Conservation (phyloP, 2,329 filamentous ascomycete genomes). For the Fusarium tupiense region DNA sequence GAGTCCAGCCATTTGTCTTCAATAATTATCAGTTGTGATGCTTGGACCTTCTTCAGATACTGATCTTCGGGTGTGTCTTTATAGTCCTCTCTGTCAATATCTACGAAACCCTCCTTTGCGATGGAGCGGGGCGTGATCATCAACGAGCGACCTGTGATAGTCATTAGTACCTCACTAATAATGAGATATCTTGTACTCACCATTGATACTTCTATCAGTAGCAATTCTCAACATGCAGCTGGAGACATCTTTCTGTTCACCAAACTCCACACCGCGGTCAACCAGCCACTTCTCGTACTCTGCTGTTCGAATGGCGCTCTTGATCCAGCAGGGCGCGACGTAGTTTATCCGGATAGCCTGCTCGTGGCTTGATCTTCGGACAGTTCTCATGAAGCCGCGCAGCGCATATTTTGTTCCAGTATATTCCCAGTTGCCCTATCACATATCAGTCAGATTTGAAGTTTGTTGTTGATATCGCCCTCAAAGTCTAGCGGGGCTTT, state of each 20-base stretch:
- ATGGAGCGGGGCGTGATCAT: constrained; percentile 37
- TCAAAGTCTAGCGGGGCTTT: rapidly evolving
- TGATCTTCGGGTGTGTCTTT: constrained; percentile 27
- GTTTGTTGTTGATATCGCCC: neutral
- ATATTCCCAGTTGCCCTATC: constrained; percentile 36
- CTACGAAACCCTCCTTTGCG: constrained; percentile 29
- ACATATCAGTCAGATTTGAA: neutral
- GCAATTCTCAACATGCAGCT: constrained; percentile 49
- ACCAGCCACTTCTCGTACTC: constrained; percentile 54
- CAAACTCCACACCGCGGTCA: constrained; percentile 53
- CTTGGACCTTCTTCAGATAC: constrained; percentile 28
- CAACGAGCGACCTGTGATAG: constrained; percentile 14
- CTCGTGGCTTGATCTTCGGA: constrained; percentile 36
- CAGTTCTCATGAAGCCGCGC: constrained; percentile 30
- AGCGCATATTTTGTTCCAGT: constrained; percentile 34
- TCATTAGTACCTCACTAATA: neutral
- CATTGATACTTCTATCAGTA: constrained; percentile 45
- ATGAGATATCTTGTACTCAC: neutral
- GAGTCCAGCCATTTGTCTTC: constrained; percentile 34
- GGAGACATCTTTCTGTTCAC: constrained; percentile 47
- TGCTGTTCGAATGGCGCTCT: constrained; percentile 49
- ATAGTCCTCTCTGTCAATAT: constrained; percentile 35
- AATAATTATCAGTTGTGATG: constrained; percentile 29
- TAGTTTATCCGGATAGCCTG: constrained; percentile 59
- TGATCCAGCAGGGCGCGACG: constrained; percentile 56